Base-by-base conservation (phyloP, 31 red algal genomes). In the Odonthalia washingtoniensis region DNA sequence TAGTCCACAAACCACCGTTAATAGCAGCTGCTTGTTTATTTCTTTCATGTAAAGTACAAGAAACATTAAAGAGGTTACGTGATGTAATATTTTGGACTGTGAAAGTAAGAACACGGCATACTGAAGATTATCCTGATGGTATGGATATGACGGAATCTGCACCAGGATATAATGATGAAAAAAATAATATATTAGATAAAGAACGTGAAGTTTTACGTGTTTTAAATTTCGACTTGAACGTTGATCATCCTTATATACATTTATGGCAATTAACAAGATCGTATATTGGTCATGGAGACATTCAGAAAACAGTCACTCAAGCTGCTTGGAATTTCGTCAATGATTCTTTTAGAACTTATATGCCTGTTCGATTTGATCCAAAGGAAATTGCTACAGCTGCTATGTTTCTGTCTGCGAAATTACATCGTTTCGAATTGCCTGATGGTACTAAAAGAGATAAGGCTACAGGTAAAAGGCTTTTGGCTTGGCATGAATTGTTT, bases 31-130 rank as follows among this genome's bases (percentile, higher is more conserved):
- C 96, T 1, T 95, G 92, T 35, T 76, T 98, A 42, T 98, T 98
- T 89, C 88, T 98, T 46, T 94, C 93, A 12, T 95, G 92, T 75
- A 98, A 98, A 65, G 96, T 98, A 30, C 92, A 98, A 65, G 96
- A 98, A 79, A 93, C 90, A 17, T 85, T 82, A n/a, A 92, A 88
- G 65, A 60, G 92, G 16, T 70, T 98, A 28, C 78, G 91, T 63
- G 93, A 98, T 81, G 91, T 98, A 21, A 95, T 98, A 24, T 98
- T 90, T 64, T 86, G 86, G 86, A 95, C 86, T 17, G 91, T 98
- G 53, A 98, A 98, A 77, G 84, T 94, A 38, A 85, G 91, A 37
- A 98, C 96, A 49, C 80, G 93, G 43, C 64, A 85, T 53, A 92
- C 89, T 3, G 61, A 79, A 66, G 95, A 97, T 45, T 97, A 84